These are phyloP conservation scores for Xylaria sp. DNA, from an alignment of 2,329 filamentous ascomycete genomes.

Conservation along the genomic window DNA sequence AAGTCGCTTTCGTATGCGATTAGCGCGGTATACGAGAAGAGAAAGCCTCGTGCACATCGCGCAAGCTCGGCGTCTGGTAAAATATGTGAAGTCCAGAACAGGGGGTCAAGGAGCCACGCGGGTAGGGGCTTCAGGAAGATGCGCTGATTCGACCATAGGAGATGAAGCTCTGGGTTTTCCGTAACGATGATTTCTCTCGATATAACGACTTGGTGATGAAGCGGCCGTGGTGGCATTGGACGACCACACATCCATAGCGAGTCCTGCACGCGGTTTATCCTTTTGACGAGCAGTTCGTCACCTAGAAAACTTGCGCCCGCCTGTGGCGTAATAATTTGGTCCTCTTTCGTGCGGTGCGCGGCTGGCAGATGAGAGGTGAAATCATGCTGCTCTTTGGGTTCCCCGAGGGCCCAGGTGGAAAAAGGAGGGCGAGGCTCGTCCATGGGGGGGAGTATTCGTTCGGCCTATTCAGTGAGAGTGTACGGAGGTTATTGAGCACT, in stretches of 20 bases:
- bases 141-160: conserved; percentile 47
- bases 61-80: conserved; percentile 35
- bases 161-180: conserved; percentile 47
- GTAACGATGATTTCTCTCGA: conserved; percentile 44
- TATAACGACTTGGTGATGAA: conserved; percentile 46
- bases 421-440: conserved; percentile 11
- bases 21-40: conserved; percentile 47
- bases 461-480: neutral
- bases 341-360: conserved; percentile 37
- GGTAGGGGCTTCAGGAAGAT: conserved; percentile 51
- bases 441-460: conserved; percentile 1
- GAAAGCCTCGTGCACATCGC: conserved; percentile 44
- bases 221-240: conserved; percentile 46
- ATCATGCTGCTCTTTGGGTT: neutral
- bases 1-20: conserved; percentile 48
- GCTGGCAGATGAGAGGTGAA: conserved; percentile 37
- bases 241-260: conserved; percentile 42
- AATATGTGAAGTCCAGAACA: conserved; percentile 44
- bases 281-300: conserved; percentile 41
- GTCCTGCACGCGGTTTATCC: conserved; percentile 39
- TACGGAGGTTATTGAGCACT: neutral
- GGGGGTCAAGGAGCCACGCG: conserved; percentile 44
- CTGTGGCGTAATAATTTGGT: conserved; percentile 39
- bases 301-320: conserved; percentile 34
- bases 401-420: conserved; percentile 12